Conservation (phyloP, 2,329 filamentous ascomycete species). For the Arthrobotrys sinensis region DNA sequence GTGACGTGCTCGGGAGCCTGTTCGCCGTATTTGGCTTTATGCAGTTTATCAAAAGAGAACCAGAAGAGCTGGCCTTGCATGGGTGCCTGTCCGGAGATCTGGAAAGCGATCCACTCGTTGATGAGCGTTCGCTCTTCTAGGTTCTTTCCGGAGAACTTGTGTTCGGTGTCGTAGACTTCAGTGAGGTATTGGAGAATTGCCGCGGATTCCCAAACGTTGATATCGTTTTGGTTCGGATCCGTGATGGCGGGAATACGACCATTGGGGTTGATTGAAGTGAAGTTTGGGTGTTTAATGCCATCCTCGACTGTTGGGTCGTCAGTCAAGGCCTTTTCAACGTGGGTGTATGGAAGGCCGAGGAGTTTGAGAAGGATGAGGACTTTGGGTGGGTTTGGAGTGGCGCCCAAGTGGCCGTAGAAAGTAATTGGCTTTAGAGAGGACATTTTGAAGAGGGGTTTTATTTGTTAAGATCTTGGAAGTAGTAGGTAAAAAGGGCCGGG, state of each 20-base stretch:
- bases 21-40: conserved; percentile 42
- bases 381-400: conserved; percentile 64
- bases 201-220: conserved; percentile 71
- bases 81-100: conserved; percentile 69
- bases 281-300: conserved; percentile 66
- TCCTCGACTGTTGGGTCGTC: conserved; percentile 47
- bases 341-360: conserved; percentile 59
- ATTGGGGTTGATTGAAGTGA: conserved; percentile 66
- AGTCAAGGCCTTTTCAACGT: conserved; percentile 31
- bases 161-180: conserved; percentile 69
- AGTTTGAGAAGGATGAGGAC: conserved; percentile 63
- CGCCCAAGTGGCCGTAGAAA: conserved; percentile 58
- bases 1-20: conserved; percentile 43
- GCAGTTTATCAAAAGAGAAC: conserved; percentile 40
- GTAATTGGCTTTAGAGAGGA: conserved; percentile 62
- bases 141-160: conserved; percentile 65
- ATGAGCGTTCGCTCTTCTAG: conserved; percentile 65
- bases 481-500: too few relatives aligned
- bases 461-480: neutral
- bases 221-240: conserved; percentile 70
- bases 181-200: conserved; percentile 71
- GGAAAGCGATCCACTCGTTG: conserved; percentile 68
- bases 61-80: conserved; percentile 69
- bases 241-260: conserved; percentile 67
- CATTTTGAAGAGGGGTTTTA: conserved; percentile 29